These are phyloP conservation scores for Calonectria pseudoreteaudii DNA, from an alignment of 2,329 filamentous ascomycete genomes.

Conservation along the genomic window DNA sequence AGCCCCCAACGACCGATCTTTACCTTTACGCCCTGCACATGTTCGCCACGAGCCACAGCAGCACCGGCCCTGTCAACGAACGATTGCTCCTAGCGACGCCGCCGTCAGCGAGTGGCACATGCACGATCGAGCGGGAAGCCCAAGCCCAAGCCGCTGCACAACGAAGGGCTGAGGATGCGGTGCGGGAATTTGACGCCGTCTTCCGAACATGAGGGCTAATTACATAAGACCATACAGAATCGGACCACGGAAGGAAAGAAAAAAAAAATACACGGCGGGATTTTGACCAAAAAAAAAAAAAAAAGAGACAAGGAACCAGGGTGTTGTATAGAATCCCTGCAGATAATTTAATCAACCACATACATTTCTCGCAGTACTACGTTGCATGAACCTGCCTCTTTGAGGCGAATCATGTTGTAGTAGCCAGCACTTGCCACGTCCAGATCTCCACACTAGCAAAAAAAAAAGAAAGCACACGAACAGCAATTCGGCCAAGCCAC, in stretches of 20 bases:
- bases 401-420: background rate
- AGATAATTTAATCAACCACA: background rate
- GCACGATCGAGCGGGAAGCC: background rate
- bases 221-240: background rate
- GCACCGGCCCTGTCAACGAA: constrained; percentile 6
- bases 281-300: background rate
- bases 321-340: background rate
- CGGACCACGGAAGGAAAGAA: background rate
- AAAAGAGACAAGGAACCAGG: background rate
- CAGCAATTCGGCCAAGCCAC: background rate
- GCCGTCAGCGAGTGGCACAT: background rate
- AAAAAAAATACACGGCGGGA: background rate
- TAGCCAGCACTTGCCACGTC: background rate
- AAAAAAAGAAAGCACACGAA: background rate
- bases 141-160: background rate
- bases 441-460: background rate
- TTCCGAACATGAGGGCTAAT: background rate
- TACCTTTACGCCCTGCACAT: background rate
- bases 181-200: constrained; percentile 2
- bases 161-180: background rate
- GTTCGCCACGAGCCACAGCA: background rate
- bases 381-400: background rate
- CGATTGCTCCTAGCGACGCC: background rate
- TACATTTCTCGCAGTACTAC: background rate
- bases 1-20: background rate